Percentiles rank a stretch among this genome's conserved stretches.
These are phyloP conservation scores for Leccinum solheimii DNA, from an alignment of 1,284 basidiomycete species.

Conservation along the genomic window DNA sequence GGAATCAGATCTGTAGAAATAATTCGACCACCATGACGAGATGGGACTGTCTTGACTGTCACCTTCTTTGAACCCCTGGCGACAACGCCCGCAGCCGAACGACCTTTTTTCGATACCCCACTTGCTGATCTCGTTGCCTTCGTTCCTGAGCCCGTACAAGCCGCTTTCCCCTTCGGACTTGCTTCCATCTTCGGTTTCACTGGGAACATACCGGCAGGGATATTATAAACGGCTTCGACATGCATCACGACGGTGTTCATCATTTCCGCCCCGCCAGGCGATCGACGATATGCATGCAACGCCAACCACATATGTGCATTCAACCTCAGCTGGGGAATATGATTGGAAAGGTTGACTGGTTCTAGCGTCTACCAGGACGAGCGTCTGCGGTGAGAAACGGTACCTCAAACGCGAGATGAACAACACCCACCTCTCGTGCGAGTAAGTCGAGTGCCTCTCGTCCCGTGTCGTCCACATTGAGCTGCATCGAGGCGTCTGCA, in stretches of 20 bases:
- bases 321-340: constrained; percentile 49
- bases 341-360: constrained; percentile 42
- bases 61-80: constrained; percentile 18
- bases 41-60: constrained; percentile 38
- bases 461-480: constrained; percentile 38
- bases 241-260: constrained; percentile 44
- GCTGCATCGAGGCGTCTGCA: constrained; percentile 23
- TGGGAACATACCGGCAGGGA: constrained; percentile 44
- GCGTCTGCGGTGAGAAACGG: background rate
- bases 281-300: constrained; percentile 58
- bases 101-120: constrained; percentile 34
- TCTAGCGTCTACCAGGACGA: constrained; percentile 38
- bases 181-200: constrained; percentile 2
- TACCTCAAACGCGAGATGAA: background rate
- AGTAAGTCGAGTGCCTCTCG: constrained; percentile 46
- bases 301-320: constrained; percentile 63
- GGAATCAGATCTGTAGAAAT: background rate
- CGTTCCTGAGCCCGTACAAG: background rate
- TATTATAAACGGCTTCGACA: constrained; percentile 50
- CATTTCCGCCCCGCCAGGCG: constrained; percentile 36
- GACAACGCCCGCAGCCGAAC: constrained; percentile 7
- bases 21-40: constrained; percentile 42
- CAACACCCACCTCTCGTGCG: constrained; percentile 40
- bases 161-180: constrained; percentile 27
- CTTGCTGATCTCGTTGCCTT: constrained; percentile 6